These are phyloP conservation scores for Penicillium chermesinum DNA, from an alignment of 495 filamentous ascomycete genomes.

Conservation along the genomic window DNA sequence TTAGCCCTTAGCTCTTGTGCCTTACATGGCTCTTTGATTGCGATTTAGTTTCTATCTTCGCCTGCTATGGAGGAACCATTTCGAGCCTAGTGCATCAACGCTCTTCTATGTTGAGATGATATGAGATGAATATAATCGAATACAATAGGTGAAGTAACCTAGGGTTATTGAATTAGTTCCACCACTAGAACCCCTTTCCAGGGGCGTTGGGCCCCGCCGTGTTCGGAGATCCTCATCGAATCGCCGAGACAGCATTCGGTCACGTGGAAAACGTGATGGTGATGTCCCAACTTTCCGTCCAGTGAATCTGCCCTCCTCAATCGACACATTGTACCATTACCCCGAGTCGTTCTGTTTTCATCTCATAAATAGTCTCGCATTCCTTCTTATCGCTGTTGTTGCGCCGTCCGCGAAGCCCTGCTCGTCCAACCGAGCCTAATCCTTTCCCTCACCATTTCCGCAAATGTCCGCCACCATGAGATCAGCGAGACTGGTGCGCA, in stretches of 20 bases:
- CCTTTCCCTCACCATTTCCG: conserved; percentile 30
- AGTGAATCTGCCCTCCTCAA: neutral
- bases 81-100: too few species aligned
- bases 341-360: conserved; percentile 1
- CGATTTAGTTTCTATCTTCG: too few species aligned
- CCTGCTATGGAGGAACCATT: too few species aligned
- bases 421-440: conserved; percentile 27
- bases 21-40: too few species aligned
- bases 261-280: conserved; percentile 29
- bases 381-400: conserved; percentile 13
- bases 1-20: too few species aligned
- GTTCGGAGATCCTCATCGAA: conserved; percentile 12
- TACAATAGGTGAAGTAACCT: too few species aligned
- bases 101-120: too few species aligned
- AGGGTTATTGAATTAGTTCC: too few species aligned
- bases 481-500: conserved; percentile 41
- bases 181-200: too few species aligned
- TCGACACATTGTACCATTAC: conserved; percentile 1
- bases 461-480: conserved; percentile 44
- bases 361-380: conserved; percentile 3
- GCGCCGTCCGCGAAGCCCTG: conserved; percentile 17
- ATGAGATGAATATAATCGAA: too few species aligned
- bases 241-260: conserved; percentile 25
- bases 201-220: too few species aligned
- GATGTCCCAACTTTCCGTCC: conserved; percentile 26